Evolutionary conservation across 2,329 filamentous ascomycete species (phyloP), one percentile per base, ranked within the genome.

Genomic region (Decorospora gaudefroyi): DNA sequence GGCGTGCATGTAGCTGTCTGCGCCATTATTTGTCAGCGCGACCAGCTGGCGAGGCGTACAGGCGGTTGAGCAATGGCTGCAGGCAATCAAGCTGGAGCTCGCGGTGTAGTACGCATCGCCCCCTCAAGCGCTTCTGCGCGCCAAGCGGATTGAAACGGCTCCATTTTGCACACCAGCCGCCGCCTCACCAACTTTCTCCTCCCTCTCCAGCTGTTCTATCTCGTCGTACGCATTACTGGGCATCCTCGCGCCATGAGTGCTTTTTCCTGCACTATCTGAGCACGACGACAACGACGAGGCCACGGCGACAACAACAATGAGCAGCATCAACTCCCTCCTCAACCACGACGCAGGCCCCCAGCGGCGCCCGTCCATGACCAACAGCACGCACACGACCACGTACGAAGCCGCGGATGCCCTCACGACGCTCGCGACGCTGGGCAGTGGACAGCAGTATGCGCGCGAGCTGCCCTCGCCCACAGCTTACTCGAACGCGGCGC

Each of bases 351-450:
- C 56, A 10, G 31, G 42, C 42, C 31, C 51, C 9, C 47, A 46
- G 13, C 54, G 51, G 10, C 52, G 51, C 46, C 42, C 42, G 36
- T 51, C 53, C 18, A 36, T 41, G 48, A 16, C 42, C 37, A 31
- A 36, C 42, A 42, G 17, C 25, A 38, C 53, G 37, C 48, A 44
- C 27, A 55, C 59, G 19, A 61, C 64, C 15, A 57, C 64, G 13
- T 56, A 61, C 59, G 73, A 74, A 27, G 72, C 71, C 13, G 72
- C 69, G 41, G 67, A 72, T 47, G 71, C 71, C 42, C 63, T 71
- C 45, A 65, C 67, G 17, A 53, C 65, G 6, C 63, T 71, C n/a
- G 65, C 68, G 6, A 61, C 64, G 1, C 46, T 64, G 39, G 64
- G 62, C 47, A 59, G 54, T 46, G 63, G 62, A 32, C 62, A 65